Conservation (phyloP, 257 asterid species). For the Coffea eugenioides region DNA sequence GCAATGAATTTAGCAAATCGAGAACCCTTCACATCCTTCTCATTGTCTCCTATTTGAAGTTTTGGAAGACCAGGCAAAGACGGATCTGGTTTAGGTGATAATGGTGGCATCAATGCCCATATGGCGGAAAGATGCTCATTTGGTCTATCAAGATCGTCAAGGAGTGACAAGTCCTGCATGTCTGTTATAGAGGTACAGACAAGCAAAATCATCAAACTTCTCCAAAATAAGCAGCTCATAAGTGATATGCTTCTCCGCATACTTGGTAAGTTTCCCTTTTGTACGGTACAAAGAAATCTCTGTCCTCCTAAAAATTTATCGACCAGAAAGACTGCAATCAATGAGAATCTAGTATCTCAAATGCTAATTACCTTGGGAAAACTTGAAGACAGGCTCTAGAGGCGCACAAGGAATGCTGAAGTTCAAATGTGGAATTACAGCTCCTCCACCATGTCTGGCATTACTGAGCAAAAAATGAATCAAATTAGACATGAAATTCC, state of each 20-base stretch:
- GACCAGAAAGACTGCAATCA: not conserved
- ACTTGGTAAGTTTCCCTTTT: not conserved
- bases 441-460: conserved; percentile 97
- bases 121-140: conserved; percentile 72
- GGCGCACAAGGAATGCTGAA: conserved; percentile 97
- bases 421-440: conserved; percentile 92
- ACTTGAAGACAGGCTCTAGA: conserved; percentile 74
- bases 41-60: conserved; percentile 40
- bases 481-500: conserved; percentile 13
- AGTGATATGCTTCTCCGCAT: not conserved
- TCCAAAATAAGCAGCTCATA: not conserved
- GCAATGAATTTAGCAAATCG: conserved; percentile 87
- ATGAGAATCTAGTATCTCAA: not conserved
- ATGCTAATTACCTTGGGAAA: conserved; percentile 57
- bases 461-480: conserved; percentile 52
- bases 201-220: not conserved
- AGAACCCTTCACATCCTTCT: conserved; percentile 64
- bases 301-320: not conserved
- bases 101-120: conserved; percentile 89
- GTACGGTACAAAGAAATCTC: not conserved
- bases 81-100: conserved; percentile 66
- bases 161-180: conserved; percentile 53
- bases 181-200: conserved; percentile 35
- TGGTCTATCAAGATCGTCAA: conserved; percentile 78
- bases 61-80: conserved; percentile 40